phyloP scores from a whole-genome alignment of 768 basidiomycete species.

The Lactarius tabidus region DNA sequence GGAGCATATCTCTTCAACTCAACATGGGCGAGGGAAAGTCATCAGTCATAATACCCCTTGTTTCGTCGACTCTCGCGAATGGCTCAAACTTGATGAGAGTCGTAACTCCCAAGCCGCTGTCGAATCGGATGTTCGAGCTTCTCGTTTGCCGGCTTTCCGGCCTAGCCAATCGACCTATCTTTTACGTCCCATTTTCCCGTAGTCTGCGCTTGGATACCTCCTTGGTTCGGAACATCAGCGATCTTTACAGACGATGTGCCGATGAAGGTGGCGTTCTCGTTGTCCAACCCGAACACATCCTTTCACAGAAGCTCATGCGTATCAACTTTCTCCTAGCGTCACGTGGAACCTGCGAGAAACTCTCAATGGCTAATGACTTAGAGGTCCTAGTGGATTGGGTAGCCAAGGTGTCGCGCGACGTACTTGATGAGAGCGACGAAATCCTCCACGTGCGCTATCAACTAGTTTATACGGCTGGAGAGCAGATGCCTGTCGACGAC shows the following conservation, averaged over 20 bases:
- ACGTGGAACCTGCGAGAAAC: conserved; percentile 3
- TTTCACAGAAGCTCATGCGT: conserved; percentile 48
- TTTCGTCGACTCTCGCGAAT: conserved; percentile 40
- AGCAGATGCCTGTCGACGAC: conserved; percentile 37
- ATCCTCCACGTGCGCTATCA: conserved; percentile 46
- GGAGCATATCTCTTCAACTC: conserved; percentile 44
- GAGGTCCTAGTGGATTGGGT: not conserved
- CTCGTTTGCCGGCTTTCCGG: conserved; percentile 42
- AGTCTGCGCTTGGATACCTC: conserved; percentile 29
- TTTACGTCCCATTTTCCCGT: conserved; percentile 49
- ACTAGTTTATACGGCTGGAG: conserved; percentile 44
- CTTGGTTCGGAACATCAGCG: conserved; percentile 28
- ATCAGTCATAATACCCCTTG: conserved; percentile 48
- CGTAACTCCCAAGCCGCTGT: conserved; percentile 47
- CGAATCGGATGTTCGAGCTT: conserved; percentile 47
- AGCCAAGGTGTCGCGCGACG: conserved; percentile 10
- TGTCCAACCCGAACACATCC: conserved; percentile 49
- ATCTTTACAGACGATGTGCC: conserved; percentile 40
- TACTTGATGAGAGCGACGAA: conserved; percentile 29
- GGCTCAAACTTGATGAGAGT: conserved; percentile 44
- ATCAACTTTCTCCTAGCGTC: conserved; percentile 34
- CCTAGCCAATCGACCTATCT: conserved; percentile 45
- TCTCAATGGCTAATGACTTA: not conserved
- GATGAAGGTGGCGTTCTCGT: conserved; percentile 42
- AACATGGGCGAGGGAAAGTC: conserved; percentile 61